Evolutionary conservation across 441 rosid species (phyloP), one percentile per base, ranked within the genome.

Genomic region (Isatis lusitanica): DNA sequence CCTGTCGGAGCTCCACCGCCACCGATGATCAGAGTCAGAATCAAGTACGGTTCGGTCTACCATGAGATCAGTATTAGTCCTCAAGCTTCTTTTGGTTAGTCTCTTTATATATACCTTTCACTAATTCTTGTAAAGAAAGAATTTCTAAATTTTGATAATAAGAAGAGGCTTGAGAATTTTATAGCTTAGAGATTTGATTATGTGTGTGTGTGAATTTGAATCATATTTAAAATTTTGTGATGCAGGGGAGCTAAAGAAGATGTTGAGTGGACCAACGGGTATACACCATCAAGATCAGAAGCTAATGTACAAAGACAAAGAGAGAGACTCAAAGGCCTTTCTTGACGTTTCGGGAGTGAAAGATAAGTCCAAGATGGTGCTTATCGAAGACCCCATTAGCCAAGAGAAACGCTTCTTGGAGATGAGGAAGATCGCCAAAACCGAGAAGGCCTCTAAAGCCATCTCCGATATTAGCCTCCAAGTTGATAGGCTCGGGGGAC

Each of bases 181-280:
- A 21, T 1, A 21, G 24, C 24, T 21, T 21, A 21, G 24, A 21
- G 7, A 6, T 5, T 31, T 31, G 28, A 26, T 26, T 2, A 26
- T 26, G 28, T 26, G 28, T 26, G 28, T 26, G 28, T 26, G 28
- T 0, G 28, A n/a, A n/a, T n/a, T n/a, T n/a, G n/a, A n/a, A n/a
- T n/a, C n/a, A n/a, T n/a, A n/a, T n/a, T n/a, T n/a, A n/a, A n/a
- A n/a, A n/a, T n/a, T n/a, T 12, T 51, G 6, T 46, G 33, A 61
- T 66, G 56, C 88, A 95, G 99, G 97, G 82, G 99, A 95, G 82
- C 72, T 95, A 83, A 95, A 93, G 90, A 95, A 91, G 82, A 79
- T 86, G 93, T 78, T 93, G 83, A 57, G 86, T 21, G 98, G 90
- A 75, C 88, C 91, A 48, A 95, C 99, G 10, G 97, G 99, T 3